Evolutionary conservation across 2,329 filamentous ascomycete genomes (phyloP).

Genomic region (Pseudogymnoascus sp.): DNA sequence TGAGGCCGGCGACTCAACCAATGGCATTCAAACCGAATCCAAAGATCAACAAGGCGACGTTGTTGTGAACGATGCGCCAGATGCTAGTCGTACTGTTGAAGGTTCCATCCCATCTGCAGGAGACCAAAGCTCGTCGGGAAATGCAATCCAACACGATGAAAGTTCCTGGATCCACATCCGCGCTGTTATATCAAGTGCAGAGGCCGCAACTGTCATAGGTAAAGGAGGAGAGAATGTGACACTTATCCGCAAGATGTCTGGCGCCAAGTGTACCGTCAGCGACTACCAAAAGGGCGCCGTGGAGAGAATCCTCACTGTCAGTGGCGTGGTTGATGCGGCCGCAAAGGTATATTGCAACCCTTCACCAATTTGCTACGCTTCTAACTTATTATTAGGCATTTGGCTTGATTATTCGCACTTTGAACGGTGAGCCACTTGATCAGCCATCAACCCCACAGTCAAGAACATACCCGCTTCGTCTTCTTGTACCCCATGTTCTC

Average conservation of each 20-base stretch:
- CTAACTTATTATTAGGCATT: conserved; percentile 58
- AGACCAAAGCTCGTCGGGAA: conserved; percentile 23
- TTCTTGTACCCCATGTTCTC: conserved; percentile 91
- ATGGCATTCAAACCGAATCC: conserved; percentile 40
- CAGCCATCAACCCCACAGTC: conserved; percentile 84
- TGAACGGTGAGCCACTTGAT: conserved; percentile 92
- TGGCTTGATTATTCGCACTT: conserved; percentile 91
- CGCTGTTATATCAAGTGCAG: conserved; percentile 92
- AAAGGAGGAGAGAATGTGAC: conserved; percentile 99
- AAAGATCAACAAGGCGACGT: conserved; percentile 61
- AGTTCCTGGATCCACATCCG: conserved; percentile 95
- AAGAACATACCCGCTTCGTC: conserved; percentile 92
- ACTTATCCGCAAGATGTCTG: conserved; percentile 88
- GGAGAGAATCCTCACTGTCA: conserved; percentile 95
- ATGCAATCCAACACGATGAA: conserved; percentile 68
- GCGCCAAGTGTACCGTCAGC: conserved; percentile 96
- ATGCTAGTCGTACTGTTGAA: conserved; percentile 45
- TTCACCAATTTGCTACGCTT: conserved; percentile 10
- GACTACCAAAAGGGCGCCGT: conserved; percentile 96
- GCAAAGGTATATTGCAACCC: conserved; percentile 63
- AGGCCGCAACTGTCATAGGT: conserved; percentile 95
- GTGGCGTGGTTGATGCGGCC: conserved; percentile 89
- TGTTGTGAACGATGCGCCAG: conserved; percentile 53
- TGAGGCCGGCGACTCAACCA: conserved; percentile 32
- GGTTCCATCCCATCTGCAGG: conserved; percentile 36